These are phyloP conservation scores for Penstemon barbatus DNA, from an alignment of 257 asterid genomes.

Conservation along the genomic window DNA sequence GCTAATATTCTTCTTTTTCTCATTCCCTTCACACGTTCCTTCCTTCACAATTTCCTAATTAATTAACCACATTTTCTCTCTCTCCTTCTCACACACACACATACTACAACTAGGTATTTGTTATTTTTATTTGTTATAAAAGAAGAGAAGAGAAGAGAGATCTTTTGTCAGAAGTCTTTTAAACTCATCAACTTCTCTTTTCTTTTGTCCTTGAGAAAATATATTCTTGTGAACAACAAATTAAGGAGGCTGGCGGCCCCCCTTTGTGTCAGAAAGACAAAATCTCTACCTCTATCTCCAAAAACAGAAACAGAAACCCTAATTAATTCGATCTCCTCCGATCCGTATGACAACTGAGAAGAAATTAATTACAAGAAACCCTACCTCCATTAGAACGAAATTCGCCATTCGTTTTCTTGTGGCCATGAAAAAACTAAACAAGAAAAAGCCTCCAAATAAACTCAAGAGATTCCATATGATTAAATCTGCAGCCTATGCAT, in stretches of 20 bases:
- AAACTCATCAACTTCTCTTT: conserved; percentile 35
- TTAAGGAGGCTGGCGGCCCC: conserved; percentile 30
- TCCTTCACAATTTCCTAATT: neutral
- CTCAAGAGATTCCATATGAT: conserved; percentile 38
- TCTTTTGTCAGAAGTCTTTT: conserved; percentile 48
- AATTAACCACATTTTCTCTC: conserved; percentile 24
- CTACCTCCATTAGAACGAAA: conserved; percentile 42
- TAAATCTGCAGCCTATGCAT: conserved; percentile 58
- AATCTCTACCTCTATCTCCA: conserved; percentile 35
- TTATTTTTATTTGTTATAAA: conserved; percentile 28
- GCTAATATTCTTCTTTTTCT: conserved; percentile 31
- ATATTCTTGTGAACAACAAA: neutral
- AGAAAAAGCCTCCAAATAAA: conserved; percentile 9
- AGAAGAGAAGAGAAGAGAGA: conserved; percentile 36
- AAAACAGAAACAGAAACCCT: conserved; percentile 50
- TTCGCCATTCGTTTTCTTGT: conserved; percentile 54
- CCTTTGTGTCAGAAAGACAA: conserved; percentile 74
- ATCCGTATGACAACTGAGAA: neutral
- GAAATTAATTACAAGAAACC: conserved; percentile 28
- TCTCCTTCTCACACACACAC: conserved; percentile 12
- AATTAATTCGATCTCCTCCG: neutral
- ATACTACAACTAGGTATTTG: neutral
- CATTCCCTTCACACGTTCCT: conserved; percentile 50
- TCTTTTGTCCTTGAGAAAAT: conserved; percentile 39
- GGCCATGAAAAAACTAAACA: conserved; percentile 47